Base-by-base conservation (phyloP, 2,329 filamentous ascomycete genomes). In the Fusarium verticillioides region DNA sequence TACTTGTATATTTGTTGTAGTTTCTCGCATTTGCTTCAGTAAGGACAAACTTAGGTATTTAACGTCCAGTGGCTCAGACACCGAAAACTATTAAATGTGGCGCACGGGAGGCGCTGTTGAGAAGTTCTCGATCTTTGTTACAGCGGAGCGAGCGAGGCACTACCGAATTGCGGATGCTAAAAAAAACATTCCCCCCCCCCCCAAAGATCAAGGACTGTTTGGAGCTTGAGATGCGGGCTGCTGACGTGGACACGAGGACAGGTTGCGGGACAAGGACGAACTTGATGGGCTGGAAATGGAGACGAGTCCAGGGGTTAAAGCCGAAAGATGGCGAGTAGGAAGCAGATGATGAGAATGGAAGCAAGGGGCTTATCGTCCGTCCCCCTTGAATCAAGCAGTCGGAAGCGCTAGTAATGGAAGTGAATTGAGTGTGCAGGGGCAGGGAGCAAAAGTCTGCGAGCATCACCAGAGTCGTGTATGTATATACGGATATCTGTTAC, bases 231-330 rank as follows among this genome's bases (percentile, higher is more conserved):
- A 39, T 56, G 65, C 50, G 56, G 66, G 57, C 56, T 69, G 72
- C 72, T 75, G 72, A 75, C 72, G 72, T 60, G 72, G 72, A 75
- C 72, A 74, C 60, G 71, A 69, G 56, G 57, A 58, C 59, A 63
- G 23, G 46, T 44, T 57, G 43, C 50, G 62, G 42, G 54, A 73
- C 70, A 26, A 69, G 32, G 36, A 54, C 36, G 34, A 54, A 54
- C 50, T 54, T 28, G 26, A 39, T 40, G 19, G 34, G 47, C 49
- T 42, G 54, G 43, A 54, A 56, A 56, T 66, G 53, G 59, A 60
- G 62, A 60, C 63, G 59, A 46, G 61, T 50, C 47, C 47, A 72
- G 70, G 69, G 69, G 43, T 50, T 62, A 43, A 54, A 49, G 34
- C 42, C 52, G 36, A 19, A 42, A 44, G 46, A 42, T 30, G 47